Percentiles rank a stretch among this genome's conserved stretches.
Evolutionary conservation across 2,329 filamentous ascomycete genomes (phyloP).

Genomic region (Saccharata proteae): DNA sequence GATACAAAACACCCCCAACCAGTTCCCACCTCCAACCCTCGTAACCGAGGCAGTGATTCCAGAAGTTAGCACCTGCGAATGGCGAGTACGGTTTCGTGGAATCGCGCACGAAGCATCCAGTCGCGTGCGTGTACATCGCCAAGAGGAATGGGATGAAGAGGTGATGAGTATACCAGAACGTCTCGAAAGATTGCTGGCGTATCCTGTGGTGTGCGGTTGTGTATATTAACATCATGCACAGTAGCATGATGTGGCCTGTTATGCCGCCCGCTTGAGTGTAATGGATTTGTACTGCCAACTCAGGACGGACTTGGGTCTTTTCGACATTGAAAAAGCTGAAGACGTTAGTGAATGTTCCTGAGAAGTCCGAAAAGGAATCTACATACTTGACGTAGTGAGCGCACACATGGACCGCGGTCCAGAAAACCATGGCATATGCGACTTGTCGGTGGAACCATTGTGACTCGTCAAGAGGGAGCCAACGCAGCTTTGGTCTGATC

Average conservation of each 20-base stretch:
- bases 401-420: slow-evolving; percentile 62
- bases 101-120: slow-evolving; percentile 92
- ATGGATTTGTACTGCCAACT: slow-evolving; percentile 78
- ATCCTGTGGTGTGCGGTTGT: slow-evolving; percentile 90
- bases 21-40: slow-evolving; percentile 97
- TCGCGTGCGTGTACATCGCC: slow-evolving; percentile 88
- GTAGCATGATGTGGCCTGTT: slow-evolving; percentile 91
- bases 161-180: slow-evolving; percentile 99
- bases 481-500: slow-evolving; percentile 75
- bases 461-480: slow-evolving; percentile 88
- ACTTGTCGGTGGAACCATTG: slow-evolving; percentile 95
- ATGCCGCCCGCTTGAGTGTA: slow-evolving; percentile 82
- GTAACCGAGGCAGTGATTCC: slow-evolving; percentile 89
- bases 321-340: slow-evolving; percentile 89
- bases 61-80: slow-evolving; percentile 71
- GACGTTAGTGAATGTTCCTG: not conserved
- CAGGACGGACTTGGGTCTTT: slow-evolving; percentile 64
- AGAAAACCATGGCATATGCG: slow-evolving; percentile 78
- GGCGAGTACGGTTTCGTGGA: slow-evolving; percentile 61
- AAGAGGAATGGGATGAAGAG: slow-evolving; percentile 95
- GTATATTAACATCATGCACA: slow-evolving; percentile 99
- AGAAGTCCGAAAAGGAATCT: not conserved
- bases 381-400: slow-evolving; percentile 89
- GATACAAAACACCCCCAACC: slow-evolving; percentile 71
- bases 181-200: slow-evolving; percentile 92